Evolutionary conservation across 2,329 filamentous ascomycete genomes (phyloP), one percentile per base, ranked within the genome.

Genomic region (Thermothelomyces thermophilus): DNA sequence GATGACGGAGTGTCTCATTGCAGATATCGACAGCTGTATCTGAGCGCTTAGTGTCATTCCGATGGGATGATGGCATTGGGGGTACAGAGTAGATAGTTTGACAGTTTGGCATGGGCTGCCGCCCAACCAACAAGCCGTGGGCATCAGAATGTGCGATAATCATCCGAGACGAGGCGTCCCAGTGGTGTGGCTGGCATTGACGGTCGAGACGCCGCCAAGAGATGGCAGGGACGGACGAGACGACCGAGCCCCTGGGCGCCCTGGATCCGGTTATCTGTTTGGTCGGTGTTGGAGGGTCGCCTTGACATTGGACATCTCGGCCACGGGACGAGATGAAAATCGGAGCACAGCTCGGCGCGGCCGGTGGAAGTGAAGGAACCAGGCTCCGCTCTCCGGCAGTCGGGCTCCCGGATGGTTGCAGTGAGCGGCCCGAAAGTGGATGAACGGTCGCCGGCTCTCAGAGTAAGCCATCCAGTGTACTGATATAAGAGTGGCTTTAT

Each of bases 271-370:
- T n/a, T 20, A 39, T 24, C 17, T 30, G 22, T 17, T 24, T 24
- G 37, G 41, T 41, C n/a, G 16, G 48, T 28, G 11, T 28, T 20
- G n/a, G 24, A 33, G 28, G 14, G 19, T 20, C 28, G 5, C 37
- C 44, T n/a, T 53, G 53, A 54, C 50, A 55, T 52, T 47, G 48
- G 40, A 6, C 11, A 47, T 45, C n/a, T n/a, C 49, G 46, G 42
- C 19, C 41, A 33, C 39, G 41, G 49, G 48, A 34, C 45, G 51
- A 46, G 30, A 36, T 35, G 49, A n/a, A 51, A 41, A 41, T 43
- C 43, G 51, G 52, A 55, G 39, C n/a, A 20, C 22, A 8, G 26
- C 46, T 26, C 52, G 54, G 47, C 28, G 13, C 16, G 43, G 11
- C 11, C 52, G 54, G 54, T 30, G 44, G 46, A 52, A 55, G 50